Conservation (phyloP, 2,329 filamentous ascomycete species). For the Talaromyces sp. region DNA sequence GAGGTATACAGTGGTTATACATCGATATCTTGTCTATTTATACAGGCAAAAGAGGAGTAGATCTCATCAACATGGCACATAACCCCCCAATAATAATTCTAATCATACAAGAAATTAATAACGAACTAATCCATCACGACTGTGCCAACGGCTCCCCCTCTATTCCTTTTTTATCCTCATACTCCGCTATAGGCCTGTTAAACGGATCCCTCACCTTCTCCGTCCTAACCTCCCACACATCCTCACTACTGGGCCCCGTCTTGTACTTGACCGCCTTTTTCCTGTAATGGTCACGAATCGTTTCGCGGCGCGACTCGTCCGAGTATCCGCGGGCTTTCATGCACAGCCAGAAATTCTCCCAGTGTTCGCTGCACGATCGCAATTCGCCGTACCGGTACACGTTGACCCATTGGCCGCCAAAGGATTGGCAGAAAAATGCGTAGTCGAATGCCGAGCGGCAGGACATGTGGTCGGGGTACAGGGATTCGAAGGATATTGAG, state of each 20-base stretch:
- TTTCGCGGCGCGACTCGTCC: constrained; percentile 53
- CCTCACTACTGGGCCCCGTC: constrained; percentile 72
- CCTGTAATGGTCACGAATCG: constrained; percentile 63
- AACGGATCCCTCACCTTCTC: constrained; percentile 53
- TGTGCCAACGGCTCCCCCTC: constrained; percentile 5
- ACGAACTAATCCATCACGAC: not conserved
- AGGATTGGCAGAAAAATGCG: constrained; percentile 88
- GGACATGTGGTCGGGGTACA: constrained; percentile 77
- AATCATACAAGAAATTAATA: constrained; percentile 1
- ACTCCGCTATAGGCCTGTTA: constrained; percentile 38
- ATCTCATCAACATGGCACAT: not conserved
- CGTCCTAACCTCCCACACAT: constrained; percentile 76
- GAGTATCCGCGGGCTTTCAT: constrained; percentile 72
- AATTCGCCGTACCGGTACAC: constrained; percentile 82
- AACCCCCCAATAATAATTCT: not conserved
- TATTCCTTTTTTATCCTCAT: constrained; percentile 31
- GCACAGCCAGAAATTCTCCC: constrained; percentile 96
- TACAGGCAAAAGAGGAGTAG: not conserved
- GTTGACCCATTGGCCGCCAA: constrained; percentile 86
- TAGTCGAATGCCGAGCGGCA: constrained; percentile 87
- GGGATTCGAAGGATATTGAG: constrained; percentile 56
- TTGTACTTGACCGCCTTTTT: constrained; percentile 62
- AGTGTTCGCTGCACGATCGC: constrained; percentile 73
- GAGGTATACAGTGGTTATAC: not conserved
- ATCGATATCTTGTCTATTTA: not conserved